A percentile compares a stretch with the other conserved stretches of the same genome.
Evolutionary conservation across 116 monocot species (phyloP).

Genomic region (Iris pallida): DNA sequence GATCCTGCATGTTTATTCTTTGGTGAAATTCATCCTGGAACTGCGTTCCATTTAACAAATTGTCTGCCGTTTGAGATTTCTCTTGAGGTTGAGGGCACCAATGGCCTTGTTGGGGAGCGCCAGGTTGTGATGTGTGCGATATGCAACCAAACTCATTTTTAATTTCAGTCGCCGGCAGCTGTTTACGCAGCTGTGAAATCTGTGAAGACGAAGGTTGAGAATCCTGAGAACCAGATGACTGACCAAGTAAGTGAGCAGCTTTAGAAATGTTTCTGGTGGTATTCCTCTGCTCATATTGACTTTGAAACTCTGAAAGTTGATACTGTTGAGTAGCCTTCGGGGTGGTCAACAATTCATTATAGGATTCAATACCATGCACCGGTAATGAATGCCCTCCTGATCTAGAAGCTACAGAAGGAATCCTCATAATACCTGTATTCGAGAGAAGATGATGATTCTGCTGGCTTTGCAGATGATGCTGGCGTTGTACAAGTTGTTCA

Average conservation of each 20-base stretch:
- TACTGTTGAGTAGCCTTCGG: constrained; percentile 30
- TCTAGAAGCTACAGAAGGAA: constrained; percentile 20
- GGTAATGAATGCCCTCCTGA: constrained; percentile 20
- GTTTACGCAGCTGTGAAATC: constrained; percentile 20
- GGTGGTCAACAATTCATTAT: constrained; percentile 17
- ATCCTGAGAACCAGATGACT: constrained; percentile 35
- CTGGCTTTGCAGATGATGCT: constrained; percentile 34
- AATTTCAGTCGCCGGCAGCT: constrained; percentile 21
- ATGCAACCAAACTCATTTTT: constrained; percentile 23
- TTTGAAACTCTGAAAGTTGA: constrained; percentile 31
- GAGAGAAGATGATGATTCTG: constrained; percentile 20
- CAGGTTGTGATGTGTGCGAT: constrained; percentile 25
- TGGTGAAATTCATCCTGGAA: constrained; percentile 47
- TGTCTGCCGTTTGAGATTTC: constrained; percentile 18
- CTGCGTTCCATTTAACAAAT: constrained; percentile 23
- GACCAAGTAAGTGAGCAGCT: constrained; percentile 25
- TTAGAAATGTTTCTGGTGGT: constrained; percentile 14
- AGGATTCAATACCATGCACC: constrained; percentile 22
- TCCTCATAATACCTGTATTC: constrained; percentile 22
- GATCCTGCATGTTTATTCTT: constrained; percentile 20
- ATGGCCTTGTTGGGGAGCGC: constrained; percentile 23
- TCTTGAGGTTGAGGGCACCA: constrained; percentile 31
- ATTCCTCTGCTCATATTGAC: constrained; percentile 27
- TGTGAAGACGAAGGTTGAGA: constrained; percentile 24
- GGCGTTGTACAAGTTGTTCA: constrained; percentile 32